Evolutionary conservation across 805 yeast species (phyloP).

Genomic region (Debaryomyces hansenii): DNA sequence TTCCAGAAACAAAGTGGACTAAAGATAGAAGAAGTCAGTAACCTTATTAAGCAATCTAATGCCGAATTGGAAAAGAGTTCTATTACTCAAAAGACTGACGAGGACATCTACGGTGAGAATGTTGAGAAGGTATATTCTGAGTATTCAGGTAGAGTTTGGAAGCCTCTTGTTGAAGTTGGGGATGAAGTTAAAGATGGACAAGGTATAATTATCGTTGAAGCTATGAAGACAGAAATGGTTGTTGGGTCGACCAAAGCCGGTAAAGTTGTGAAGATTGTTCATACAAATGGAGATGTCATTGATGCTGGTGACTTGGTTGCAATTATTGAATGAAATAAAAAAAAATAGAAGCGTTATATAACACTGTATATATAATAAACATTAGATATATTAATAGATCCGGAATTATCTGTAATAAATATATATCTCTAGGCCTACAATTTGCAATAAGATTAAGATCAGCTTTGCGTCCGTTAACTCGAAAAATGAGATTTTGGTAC

Average conservation of each 20-base stretch:
- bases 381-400: background rate
- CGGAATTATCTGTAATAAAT: too few relatives aligned
- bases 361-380: background rate
- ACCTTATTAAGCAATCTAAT: conserved; percentile 77
- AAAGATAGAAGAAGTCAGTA: conserved; percentile 81
- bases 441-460: too few relatives aligned
- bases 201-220: conserved; percentile 87
- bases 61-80: conserved; percentile 63
- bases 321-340: conserved; percentile 51
- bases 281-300: conserved; percentile 91
- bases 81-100: conserved; percentile 42
- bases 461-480: too few relatives aligned
- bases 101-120: conserved; percentile 66
- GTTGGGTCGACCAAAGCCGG: conserved; percentile 73
- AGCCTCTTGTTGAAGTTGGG: conserved; percentile 78
- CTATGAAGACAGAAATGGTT: conserved; percentile 98
- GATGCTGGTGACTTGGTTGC: conserved; percentile 96
- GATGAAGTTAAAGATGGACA: conserved; percentile 73
- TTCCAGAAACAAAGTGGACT: conserved; percentile 77
- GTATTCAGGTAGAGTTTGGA: conserved; percentile 97
- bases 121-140: conserved; percentile 90
- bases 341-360: background rate
- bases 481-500: too few relatives aligned
- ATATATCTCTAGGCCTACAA: too few relatives aligned
- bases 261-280: conserved; percentile 69